Evolutionary conservation across 352 stramenopile species (phyloP).

Genomic region (Phytophthora rubi): DNA sequence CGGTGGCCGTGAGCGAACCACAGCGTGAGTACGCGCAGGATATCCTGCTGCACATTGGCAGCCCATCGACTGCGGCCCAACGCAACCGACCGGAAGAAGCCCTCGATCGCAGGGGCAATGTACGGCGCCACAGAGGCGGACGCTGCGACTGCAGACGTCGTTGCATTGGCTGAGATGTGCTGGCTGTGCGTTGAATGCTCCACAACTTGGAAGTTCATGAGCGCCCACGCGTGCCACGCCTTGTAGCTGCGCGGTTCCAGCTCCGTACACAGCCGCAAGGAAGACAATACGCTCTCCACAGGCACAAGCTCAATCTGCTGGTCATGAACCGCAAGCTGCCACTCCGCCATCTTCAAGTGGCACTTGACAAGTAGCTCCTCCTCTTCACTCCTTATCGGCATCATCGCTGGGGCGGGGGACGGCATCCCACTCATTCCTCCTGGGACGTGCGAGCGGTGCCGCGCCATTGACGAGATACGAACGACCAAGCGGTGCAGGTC

Average conservation of each 20-base stretch:
- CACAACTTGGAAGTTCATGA: slow-evolving; percentile 97
- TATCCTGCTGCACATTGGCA: slow-evolving; percentile 98
- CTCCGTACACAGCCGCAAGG: slow-evolving; percentile 73
- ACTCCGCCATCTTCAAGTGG: slow-evolving; percentile 85
- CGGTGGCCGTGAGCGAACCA: slow-evolving; percentile 97
- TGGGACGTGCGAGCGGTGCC: slow-evolving; percentile 31
- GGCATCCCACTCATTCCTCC: slow-evolving; percentile 21
- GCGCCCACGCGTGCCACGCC: slow-evolving; percentile 97
- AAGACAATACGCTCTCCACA: slow-evolving; percentile 70
- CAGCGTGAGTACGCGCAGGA: slow-evolving; percentile 97
- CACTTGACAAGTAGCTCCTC: slow-evolving; percentile 85
- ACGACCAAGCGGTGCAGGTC: slow-evolving; percentile 86
- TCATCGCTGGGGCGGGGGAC: slow-evolving; percentile 35
- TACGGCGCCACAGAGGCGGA: slow-evolving; percentile 50
- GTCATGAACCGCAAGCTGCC: slow-evolving; percentile 85
- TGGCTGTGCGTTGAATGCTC: slow-evolving; percentile 81
- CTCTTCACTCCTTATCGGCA: slow-evolving; percentile 52
- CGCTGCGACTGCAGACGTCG: slow-evolving; percentile 24
- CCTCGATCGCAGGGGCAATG: slow-evolving; percentile 76
- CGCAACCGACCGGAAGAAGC: slow-evolving; percentile 97
- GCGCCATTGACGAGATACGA: slow-evolving; percentile 59
- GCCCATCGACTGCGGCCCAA: slow-evolving; percentile 95
- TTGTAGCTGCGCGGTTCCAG: slow-evolving; percentile 80
- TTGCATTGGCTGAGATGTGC: slow-evolving; percentile 42
- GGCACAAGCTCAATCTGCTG: slow-evolving; percentile 82